Evolutionary conservation across 176 grass and related monocot species (phyloP).

Genomic region (Musa beccarii): DNA sequence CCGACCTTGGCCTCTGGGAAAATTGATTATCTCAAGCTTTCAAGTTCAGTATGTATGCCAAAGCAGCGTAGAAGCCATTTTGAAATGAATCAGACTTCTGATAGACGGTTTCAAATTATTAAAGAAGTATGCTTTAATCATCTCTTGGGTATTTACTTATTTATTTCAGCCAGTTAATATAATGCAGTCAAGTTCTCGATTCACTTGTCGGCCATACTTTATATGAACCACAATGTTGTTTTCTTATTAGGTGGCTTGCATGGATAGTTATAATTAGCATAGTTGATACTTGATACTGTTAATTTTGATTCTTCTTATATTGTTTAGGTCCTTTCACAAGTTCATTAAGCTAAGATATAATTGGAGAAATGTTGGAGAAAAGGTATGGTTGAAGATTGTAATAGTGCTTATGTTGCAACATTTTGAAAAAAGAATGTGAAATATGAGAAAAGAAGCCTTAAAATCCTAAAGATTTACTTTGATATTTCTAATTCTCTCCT

Average conservation of each 20-base stretch:
- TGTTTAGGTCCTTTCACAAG: no score
- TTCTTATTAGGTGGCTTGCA: not conserved
- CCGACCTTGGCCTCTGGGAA: slow-evolving; percentile 71
- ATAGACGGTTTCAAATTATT: slow-evolving; percentile 46
- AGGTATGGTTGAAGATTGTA: no score
- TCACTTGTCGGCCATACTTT: not conserved
- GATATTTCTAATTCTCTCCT: no score
- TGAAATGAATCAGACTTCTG: slow-evolving; percentile 21
- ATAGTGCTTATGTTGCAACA: no score
- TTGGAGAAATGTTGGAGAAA: no score
- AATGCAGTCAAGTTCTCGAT: not conserved
- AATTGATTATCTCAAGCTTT: slow-evolving; percentile 61
- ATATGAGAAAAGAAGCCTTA: no score
- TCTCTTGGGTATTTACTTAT: slow-evolving; percentile 10
- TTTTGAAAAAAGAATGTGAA: no score
- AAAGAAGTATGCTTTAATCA: slow-evolving; percentile 35
- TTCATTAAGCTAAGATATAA: no score
- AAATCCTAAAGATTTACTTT: no score
- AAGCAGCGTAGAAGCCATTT: slow-evolving; percentile 21
- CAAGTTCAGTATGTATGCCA: slow-evolving; percentile 25
- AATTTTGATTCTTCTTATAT: not conserved
- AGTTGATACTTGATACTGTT: not conserved
- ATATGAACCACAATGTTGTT: not conserved
- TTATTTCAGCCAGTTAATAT: slow-evolving; percentile 9
- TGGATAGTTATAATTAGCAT: not conserved